Evolutionary conservation across 169 alveolate species (phyloP).

Genomic region (Eimeria acervulina): DNA sequence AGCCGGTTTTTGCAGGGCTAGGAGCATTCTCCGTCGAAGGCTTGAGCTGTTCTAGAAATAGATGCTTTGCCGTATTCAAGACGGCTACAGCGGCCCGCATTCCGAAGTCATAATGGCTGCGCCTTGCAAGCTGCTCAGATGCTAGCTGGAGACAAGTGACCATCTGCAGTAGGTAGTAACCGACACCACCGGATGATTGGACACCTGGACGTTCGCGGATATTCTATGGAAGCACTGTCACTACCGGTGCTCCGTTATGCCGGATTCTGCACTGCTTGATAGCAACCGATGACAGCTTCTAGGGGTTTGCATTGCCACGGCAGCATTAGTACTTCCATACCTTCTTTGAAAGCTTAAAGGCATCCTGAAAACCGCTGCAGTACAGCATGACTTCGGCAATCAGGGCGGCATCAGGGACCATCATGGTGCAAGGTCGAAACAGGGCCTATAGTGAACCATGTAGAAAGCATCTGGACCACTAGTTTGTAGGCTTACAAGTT

Average conservation of each 20-base stretch:
- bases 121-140: constrained; percentile 96
- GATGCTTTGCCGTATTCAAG: constrained; percentile 96
- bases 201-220: neutral
- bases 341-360: constrained; percentile 95
- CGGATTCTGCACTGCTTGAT: neutral
- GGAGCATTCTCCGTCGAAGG: constrained; percentile 85
- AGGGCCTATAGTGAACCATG: constrained; percentile 92
- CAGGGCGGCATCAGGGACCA: constrained; percentile 97
- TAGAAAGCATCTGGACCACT: neutral
- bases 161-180: constrained; percentile 53
- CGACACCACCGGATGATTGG: neutral
- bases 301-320: neutral
- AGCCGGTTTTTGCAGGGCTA: neutral
- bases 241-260: neutral
- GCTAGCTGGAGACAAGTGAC: constrained; percentile 89
- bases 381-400: constrained; percentile 97
- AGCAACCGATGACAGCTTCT: neutral
- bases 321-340: constrained; percentile 83
- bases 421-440: constrained; percentile 98
- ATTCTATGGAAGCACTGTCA: neutral
- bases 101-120: constrained; percentile 97
- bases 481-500: neutral
- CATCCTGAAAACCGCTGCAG: constrained; percentile 96
- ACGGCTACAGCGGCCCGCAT: constrained; percentile 96
- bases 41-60: constrained; percentile 74